Conservation (phyloP, 1,284 basidiomycete genomes). For the Xerocomus cyaneibrunnescens region DNA sequence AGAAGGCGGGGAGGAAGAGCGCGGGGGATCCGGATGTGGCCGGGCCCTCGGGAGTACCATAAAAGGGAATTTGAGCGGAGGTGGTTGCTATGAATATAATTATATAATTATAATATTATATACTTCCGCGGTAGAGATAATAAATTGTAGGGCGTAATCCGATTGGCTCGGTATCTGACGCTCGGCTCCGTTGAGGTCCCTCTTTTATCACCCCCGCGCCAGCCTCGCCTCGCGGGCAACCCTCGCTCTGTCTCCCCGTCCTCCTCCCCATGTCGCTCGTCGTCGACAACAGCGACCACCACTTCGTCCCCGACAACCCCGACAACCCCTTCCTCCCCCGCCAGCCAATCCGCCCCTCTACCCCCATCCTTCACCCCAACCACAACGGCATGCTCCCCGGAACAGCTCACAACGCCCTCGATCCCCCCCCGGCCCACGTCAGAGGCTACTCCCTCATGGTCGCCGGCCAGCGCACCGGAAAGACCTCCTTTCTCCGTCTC, state of each 20-base stretch:
- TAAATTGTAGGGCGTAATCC: slow-evolving; percentile 24
- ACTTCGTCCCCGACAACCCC: slow-evolving; percentile 12
- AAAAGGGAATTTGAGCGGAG: slow-evolving; percentile 24
- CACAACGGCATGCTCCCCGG: slow-evolving; percentile 32
- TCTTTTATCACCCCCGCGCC: slow-evolving; percentile 40
- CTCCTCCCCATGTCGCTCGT: slow-evolving; percentile 30
- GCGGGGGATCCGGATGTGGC: slow-evolving; percentile 28
- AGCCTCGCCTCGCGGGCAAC: slow-evolving; percentile 41
- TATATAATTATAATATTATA: slow-evolving; percentile 30
- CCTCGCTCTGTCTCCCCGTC: slow-evolving; percentile 35
- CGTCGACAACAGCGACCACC: slow-evolving; percentile 34
- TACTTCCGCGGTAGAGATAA: slow-evolving; percentile 34
- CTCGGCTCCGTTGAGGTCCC: slow-evolving; percentile 39
- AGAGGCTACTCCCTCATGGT: slow-evolving; percentile 68
- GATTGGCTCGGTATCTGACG: slow-evolving; percentile 41
- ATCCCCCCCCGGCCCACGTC: slow-evolving; percentile 20
- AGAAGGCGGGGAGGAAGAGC: slow-evolving; percentile 28
- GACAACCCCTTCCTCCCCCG: slow-evolving; percentile 15
- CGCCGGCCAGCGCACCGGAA: slow-evolving; percentile 72
- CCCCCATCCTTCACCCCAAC: slow-evolving; percentile 20
- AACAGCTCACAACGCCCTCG: slow-evolving; percentile 26
- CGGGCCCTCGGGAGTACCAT: slow-evolving; percentile 27
- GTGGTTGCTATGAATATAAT: slow-evolving; percentile 19
- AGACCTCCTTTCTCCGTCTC: slow-evolving; percentile 77
- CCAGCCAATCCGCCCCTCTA: slow-evolving; percentile 24